Evolutionary conservation across 768 basidiomycete genomes (phyloP).

Genomic region (Leucocoprinus leucothites): DNA sequence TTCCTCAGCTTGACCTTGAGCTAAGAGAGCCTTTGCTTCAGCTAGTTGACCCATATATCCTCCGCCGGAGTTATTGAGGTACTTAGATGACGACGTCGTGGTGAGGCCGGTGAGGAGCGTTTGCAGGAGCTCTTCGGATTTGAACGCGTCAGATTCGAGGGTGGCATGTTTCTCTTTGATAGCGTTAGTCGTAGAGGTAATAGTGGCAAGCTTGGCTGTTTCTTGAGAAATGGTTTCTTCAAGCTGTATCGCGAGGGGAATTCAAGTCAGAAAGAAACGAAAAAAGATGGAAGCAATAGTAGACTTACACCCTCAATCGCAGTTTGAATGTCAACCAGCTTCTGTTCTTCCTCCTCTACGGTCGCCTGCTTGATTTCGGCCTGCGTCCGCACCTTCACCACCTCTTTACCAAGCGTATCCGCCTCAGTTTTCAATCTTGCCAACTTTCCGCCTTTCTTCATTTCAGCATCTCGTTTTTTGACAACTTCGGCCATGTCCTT

Average conservation of each 20-base stretch:
- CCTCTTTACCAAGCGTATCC: conserved; percentile 69
- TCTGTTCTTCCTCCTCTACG: conserved; percentile 75
- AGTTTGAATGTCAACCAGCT: conserved; percentile 45
- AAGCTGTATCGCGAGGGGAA: conserved; percentile 39
- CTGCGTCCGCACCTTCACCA: conserved; percentile 83
- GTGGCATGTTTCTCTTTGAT: conserved; percentile 70
- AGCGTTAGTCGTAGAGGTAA: conserved; percentile 51
- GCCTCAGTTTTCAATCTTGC: conserved; percentile 83
- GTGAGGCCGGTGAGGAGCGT: conserved; percentile 85
- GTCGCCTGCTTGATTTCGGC: conserved; percentile 75
- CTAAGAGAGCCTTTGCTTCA: conserved; percentile 70
- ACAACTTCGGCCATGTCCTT: conserved; percentile 63
- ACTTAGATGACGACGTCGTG: conserved; percentile 49
- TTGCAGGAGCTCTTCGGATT: conserved; percentile 90
- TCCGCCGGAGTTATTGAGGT: conserved; percentile 60
- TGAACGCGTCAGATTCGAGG: conserved; percentile 57
- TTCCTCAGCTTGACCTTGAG: conserved; percentile 79
- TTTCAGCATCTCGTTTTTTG: conserved; percentile 79
- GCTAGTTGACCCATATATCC: conserved; percentile 98
- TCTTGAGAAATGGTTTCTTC: conserved; percentile 56
- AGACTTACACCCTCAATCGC: conserved; percentile 60
- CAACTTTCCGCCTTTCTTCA: conserved; percentile 90
- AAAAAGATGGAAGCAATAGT: neutral
- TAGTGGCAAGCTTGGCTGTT: conserved; percentile 50
- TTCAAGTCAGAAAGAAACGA: neutral